phyloP scores from a whole-genome alignment of 2,329 filamentous ascomycete genomes.

The Rhynchosporium secalis region DNA sequence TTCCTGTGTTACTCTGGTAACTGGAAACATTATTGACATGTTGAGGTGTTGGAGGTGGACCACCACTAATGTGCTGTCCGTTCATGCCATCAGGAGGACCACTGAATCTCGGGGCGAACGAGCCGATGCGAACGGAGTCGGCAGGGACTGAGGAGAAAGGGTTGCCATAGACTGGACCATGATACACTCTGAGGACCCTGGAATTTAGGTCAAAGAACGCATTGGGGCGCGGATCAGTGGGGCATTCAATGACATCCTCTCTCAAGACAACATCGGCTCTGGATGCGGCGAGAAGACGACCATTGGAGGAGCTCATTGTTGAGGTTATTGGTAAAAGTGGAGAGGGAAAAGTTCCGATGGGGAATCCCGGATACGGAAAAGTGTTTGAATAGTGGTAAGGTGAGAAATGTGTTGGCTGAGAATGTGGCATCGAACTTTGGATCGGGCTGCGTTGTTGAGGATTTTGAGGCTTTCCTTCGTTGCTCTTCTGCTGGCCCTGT shows the following conservation, averaged over 20 bases:
- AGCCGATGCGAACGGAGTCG: slow-evolving; percentile 43
- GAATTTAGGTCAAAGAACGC: slow-evolving; percentile 57
- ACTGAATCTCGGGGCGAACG: slow-evolving; percentile 27
- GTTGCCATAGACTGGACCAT: slow-evolving; percentile 57
- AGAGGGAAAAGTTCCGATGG: background rate
- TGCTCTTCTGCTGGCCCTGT: background rate
- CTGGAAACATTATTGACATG: background rate
- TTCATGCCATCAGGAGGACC: slow-evolving; percentile 3
- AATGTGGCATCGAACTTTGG: background rate
- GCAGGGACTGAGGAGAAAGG: slow-evolving; percentile 50
- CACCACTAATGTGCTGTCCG: slow-evolving; percentile 2
- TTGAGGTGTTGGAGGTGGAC: slow-evolving; percentile 15
- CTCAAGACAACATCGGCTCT: slow-evolving; percentile 48
- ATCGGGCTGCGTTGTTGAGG: background rate
- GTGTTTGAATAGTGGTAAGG: background rate
- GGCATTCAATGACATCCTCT: slow-evolving; percentile 55
- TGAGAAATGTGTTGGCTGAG: background rate
- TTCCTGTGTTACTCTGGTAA: slow-evolving; percentile 10
- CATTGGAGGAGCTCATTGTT: background rate
- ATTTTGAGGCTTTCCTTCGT: background rate
- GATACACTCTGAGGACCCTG: slow-evolving; percentile 57
- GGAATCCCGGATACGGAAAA: background rate
- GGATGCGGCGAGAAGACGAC: slow-evolving; percentile 3
- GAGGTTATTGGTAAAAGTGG: background rate
- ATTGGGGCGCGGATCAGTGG: slow-evolving; percentile 57